These are phyloP conservation scores for Gyrodon lividus DNA, from an alignment of 768 basidiomycete species.

Conservation along the genomic window DNA sequence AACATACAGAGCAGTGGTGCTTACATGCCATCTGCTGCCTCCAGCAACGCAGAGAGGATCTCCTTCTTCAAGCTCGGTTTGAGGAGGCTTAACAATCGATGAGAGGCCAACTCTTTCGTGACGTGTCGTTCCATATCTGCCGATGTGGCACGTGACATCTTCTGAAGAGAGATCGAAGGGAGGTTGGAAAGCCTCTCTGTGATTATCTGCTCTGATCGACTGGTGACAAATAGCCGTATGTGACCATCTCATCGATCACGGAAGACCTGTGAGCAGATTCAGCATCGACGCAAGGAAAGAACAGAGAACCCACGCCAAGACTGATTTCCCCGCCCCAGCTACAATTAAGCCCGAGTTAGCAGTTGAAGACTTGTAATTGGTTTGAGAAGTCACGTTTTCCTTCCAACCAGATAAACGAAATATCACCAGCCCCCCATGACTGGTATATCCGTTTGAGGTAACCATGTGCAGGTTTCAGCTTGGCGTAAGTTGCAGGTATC, in stretches of 20 bases:
- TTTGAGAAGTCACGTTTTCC: not conserved
- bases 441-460: not conserved
- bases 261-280: not conserved
- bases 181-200: not conserved
- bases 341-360: not conserved
- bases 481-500: not conserved
- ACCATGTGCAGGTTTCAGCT: not conserved
- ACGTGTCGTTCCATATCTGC: constrained; percentile 11
- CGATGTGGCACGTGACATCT: not conserved
- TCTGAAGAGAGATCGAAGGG: constrained; percentile 4
- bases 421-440: not conserved
- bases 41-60: constrained; percentile 4
- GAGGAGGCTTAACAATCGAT: constrained; percentile 4
- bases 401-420: not conserved
- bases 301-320: not conserved
- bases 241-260: not conserved
- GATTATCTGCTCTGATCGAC: constrained; percentile 10
- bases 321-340: not conserved
- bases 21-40: constrained; percentile 21
- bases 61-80: constrained; percentile 6
- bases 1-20: not conserved
- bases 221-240: constrained; percentile 11
- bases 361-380: not conserved
- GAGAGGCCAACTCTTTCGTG: constrained; percentile 8
- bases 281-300: not conserved